Evolutionary conservation across 192 early-diverging fungal genomes (phyloP), one percentile per base, ranked within the genome.

Genomic region (Coemansia sp.): DNA sequence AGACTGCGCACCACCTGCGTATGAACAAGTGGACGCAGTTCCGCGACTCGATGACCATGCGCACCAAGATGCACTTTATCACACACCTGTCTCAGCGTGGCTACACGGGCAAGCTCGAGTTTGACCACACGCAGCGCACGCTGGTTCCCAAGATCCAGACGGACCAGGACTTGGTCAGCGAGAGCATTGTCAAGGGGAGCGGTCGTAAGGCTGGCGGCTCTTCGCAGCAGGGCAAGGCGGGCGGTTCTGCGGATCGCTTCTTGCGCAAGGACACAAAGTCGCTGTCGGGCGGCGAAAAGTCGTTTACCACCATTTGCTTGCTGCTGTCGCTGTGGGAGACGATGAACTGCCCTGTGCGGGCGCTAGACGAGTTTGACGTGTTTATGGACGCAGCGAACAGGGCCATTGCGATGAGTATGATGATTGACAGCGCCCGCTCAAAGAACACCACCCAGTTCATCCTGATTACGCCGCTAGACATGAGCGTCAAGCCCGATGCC

Each of bases 341-440:
- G 10, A 95, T 99, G 86, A 86, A 87, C 26, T 89, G 90, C 42
- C 93, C 95, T 7, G 91, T 99, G 55, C 86, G 96, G n/a, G 91
- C 90, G 21, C 79, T 99, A 69, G 97, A 99, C 71, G 97, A 99
- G 85, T 99, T 96, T 86, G 97, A 98, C 73, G 95, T 99, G 21
- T 99, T 95, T 68, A 96, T 95, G 95, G 97, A 99, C 75, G 93
- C 94, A 3, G 95, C 96, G n/a, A 98, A 98, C 74, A 87, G 97
- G 6, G 72, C 82, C 28, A 88, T 90, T 61, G 90, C 86, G 36
- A 97, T 97, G 93, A 69, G 84, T 39, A 88, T 95, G 88, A 88
- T 99, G 87, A 88, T 97, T 64, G 88, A 87, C 50, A 84, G 90
- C 14, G 96, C 96, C 9, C 84, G 88, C 47, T 83, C 85, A 6